Conservation (phyloP, 176 grass and related monocot species). For the Otatea glauca region DNA sequence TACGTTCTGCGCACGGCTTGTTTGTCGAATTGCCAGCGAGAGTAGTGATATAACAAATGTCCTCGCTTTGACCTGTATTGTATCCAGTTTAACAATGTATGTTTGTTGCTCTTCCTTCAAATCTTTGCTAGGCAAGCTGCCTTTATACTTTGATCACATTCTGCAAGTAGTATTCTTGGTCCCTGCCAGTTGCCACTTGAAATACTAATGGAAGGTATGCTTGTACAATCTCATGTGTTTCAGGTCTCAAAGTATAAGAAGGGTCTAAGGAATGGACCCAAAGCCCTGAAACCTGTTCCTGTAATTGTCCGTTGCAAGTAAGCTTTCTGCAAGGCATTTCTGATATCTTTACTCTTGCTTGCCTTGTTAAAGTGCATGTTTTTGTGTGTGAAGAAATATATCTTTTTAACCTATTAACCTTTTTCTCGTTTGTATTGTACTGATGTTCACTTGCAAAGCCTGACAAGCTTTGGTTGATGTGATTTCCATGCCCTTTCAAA, state of each 20-base stretch:
- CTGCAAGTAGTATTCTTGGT: constrained; percentile 5
- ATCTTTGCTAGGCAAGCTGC: not conserved
- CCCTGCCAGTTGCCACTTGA: not conserved
- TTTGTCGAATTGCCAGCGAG: too few species aligned
- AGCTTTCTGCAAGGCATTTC: constrained; percentile 18
- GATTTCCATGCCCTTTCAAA: too few species aligned
- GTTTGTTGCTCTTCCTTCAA: not conserved
- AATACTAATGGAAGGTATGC: not conserved
- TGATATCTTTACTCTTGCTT: not conserved
- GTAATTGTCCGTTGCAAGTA: constrained; percentile 96
- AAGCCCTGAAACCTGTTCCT: constrained; percentile 85
- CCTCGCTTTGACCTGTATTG: not conserved
- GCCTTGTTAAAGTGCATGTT: not conserved
- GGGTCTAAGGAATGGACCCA: constrained; percentile 89
- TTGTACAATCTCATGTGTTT: constrained; percentile 13
- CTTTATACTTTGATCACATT: not conserved
- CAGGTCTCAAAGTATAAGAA: constrained; percentile 82
- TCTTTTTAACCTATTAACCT: not conserved
- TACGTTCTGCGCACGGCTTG: not conserved
- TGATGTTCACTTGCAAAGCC: not conserved
- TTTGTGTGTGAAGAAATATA: not conserved
- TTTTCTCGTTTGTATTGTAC: not conserved
- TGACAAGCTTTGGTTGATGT: too few species aligned
- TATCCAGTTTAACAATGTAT: not conserved
- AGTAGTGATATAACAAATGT: not conserved